Conservation (phyloP, 176 grass and related monocot genomes). For the Avena sativa region DNA sequence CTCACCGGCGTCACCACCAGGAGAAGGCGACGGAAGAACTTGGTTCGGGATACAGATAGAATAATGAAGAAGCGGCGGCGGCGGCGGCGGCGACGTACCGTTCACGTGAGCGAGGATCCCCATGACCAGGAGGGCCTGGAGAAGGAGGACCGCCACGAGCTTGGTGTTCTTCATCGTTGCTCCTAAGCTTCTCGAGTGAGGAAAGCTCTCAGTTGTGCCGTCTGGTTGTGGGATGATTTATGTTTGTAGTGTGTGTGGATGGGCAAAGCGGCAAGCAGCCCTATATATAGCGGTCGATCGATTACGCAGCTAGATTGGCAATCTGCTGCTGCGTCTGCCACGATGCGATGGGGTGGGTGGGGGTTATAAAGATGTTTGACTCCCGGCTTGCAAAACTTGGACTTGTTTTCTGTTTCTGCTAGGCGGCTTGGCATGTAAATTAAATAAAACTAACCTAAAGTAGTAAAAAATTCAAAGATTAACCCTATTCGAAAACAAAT, state of each 20-base stretch:
- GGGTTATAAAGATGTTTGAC: background rate
- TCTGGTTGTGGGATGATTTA: background rate
- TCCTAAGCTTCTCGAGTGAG: background rate
- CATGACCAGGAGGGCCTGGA: constrained; percentile 26
- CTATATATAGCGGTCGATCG: background rate
- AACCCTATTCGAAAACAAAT: too few relatives aligned
- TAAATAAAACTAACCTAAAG: too few relatives aligned
- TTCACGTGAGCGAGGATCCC: background rate
- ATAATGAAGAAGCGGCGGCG: too few relatives aligned
- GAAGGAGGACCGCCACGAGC: background rate
- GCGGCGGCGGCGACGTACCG: background rate
- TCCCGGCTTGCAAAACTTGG: background rate
- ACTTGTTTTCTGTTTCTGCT: background rate
- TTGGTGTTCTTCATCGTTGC: background rate
- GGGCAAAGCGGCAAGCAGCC: background rate
- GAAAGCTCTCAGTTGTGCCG: background rate
- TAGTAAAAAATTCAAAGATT: too few relatives aligned
- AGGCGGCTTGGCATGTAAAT: background rate
- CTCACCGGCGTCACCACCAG: too few relatives aligned
- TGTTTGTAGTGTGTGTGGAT: background rate
- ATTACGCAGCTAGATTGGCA: background rate
- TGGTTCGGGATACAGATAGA: background rate
- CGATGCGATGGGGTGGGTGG: background rate
- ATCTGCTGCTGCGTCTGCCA: background rate
- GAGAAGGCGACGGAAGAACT: background rate